Conservation (phyloP, 129 eudicot genomes). For the Helianthus tuberosus region DNA sequence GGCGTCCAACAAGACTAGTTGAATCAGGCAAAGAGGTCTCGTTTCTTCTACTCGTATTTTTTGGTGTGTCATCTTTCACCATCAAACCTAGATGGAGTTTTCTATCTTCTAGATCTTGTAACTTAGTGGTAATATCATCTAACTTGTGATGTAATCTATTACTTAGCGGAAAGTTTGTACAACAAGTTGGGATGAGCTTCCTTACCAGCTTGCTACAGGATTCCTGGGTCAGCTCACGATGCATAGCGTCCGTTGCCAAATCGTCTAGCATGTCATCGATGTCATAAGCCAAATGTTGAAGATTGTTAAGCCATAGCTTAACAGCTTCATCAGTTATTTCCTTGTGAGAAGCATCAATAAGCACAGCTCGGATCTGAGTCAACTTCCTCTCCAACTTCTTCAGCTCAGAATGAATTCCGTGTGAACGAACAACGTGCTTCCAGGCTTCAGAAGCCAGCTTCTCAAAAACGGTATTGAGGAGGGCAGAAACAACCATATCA, state of each 20-base stretch:
- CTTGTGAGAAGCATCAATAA: slow-evolving; percentile 52
- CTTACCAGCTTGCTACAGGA: too few relatives aligned
- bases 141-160: slow-evolving; percentile 24
- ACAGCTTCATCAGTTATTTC: too few relatives aligned
- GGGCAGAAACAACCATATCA: neutral
- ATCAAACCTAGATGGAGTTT: neutral
- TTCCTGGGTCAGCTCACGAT: too few relatives aligned
- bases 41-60: neutral
- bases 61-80: neutral
- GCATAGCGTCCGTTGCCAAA: too few relatives aligned
- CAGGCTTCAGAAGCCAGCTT: slow-evolving; percentile 29
- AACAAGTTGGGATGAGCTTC: slow-evolving; percentile 1
- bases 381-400: slow-evolving; percentile 21
- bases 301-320: too few relatives aligned
- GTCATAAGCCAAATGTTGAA: too few relatives aligned
- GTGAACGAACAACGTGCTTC: slow-evolving; percentile 26
- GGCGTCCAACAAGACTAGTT: neutral
- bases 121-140: slow-evolving; percentile 12
- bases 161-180: neutral
- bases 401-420: neutral
- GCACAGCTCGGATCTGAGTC: slow-evolving; percentile 33
- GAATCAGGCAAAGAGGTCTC: neutral
- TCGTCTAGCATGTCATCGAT: too few relatives aligned
- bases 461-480: slow-evolving; percentile 29
- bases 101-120: slow-evolving; percentile 16